These are phyloP conservation scores for Metschnikowia amazonensis DNA, from an alignment of 805 yeast species.

Conservation along the genomic window DNA sequence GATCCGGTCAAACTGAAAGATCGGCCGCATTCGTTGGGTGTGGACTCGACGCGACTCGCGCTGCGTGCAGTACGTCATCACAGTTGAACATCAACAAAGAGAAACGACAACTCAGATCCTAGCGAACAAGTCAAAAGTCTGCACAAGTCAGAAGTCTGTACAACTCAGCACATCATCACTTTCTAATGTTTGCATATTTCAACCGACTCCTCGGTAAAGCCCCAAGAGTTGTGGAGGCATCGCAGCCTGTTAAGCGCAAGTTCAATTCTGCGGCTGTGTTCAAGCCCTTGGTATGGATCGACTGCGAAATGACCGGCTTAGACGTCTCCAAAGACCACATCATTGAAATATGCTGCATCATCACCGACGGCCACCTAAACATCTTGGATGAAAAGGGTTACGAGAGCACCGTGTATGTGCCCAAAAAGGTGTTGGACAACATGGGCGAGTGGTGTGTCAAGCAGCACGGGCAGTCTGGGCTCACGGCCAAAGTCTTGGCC, in stretches of 20 bases:
- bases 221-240: constrained; percentile 12
- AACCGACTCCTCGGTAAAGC: constrained; percentile 11
- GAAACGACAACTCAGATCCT: too few relatives aligned
- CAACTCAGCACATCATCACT: neutral
- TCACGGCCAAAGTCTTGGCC: constrained; percentile 64
- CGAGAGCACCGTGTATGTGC: constrained; percentile 76
- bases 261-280: constrained; percentile 11
- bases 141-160: too few relatives aligned
- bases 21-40: too few relatives aligned
- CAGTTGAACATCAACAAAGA: too few relatives aligned
- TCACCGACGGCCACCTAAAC: constrained; percentile 80
- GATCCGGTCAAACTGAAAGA: too few relatives aligned
- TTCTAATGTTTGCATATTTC: constrained; percentile 13
- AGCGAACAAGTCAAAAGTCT: too few relatives aligned
- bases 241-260: constrained; percentile 10
- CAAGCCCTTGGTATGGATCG: constrained; percentile 80
- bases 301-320: constrained; percentile 98
- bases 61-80: too few relatives aligned
- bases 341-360: constrained; percentile 85
- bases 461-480: constrained; percentile 76
- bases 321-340: constrained; percentile 76
- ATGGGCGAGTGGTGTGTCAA: constrained; percentile 89
- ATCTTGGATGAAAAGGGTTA: constrained; percentile 68
- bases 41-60: too few relatives aligned
- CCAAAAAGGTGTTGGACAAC: constrained; percentile 52